Conservation (phyloP, 2,329 filamentous ascomycete genomes). For the Calycina herbarum region DNA sequence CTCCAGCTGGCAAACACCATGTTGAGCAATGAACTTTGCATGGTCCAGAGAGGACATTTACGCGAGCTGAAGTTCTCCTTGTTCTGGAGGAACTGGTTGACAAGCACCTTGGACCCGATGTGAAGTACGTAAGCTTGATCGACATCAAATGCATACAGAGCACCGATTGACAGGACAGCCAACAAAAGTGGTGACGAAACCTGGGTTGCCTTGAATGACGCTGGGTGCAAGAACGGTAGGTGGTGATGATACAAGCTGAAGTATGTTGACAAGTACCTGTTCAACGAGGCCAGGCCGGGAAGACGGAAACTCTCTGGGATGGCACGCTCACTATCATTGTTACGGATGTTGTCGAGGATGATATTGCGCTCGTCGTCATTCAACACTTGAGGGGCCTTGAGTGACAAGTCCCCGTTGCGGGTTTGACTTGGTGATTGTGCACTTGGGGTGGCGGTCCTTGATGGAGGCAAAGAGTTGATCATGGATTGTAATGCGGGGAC, state of each 20-base stretch:
- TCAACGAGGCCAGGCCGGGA: slow-evolving; percentile 76
- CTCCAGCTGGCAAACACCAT: slow-evolving; percentile 99
- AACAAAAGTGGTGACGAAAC: slow-evolving; percentile 81
- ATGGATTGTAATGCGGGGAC: slow-evolving; percentile 70
- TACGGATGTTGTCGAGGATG: slow-evolving; percentile 84
- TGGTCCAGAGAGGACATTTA: slow-evolving; percentile 96
- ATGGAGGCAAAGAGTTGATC: slow-evolving; percentile 69
- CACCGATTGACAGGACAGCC: slow-evolving; percentile 90
- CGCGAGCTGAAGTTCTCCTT: slow-evolving; percentile 98
- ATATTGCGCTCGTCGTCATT: slow-evolving; percentile 82
- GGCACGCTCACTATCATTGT: slow-evolving; percentile 75
- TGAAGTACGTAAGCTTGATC: slow-evolving; percentile 97
- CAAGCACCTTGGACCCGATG: slow-evolving; percentile 94
- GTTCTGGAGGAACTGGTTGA: slow-evolving; percentile 95
- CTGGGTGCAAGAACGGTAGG: slow-evolving; percentile 89
- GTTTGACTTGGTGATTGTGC: slow-evolving; percentile 72
- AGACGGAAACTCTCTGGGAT: slow-evolving; percentile 89
- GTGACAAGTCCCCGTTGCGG: slow-evolving; percentile 66
- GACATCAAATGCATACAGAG: slow-evolving; percentile 94
- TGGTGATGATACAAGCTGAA: slow-evolving; percentile 98
- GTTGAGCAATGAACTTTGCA: slow-evolving; percentile 95
- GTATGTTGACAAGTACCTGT: slow-evolving; percentile 92
- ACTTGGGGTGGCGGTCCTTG: slow-evolving; percentile 67
- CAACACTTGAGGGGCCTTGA: slow-evolving; percentile 75
- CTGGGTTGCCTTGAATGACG: slow-evolving; percentile 80